Evolutionary conservation across 2,329 filamentous ascomycete species (phyloP).

Genomic region (Amphichorda felina): DNA sequence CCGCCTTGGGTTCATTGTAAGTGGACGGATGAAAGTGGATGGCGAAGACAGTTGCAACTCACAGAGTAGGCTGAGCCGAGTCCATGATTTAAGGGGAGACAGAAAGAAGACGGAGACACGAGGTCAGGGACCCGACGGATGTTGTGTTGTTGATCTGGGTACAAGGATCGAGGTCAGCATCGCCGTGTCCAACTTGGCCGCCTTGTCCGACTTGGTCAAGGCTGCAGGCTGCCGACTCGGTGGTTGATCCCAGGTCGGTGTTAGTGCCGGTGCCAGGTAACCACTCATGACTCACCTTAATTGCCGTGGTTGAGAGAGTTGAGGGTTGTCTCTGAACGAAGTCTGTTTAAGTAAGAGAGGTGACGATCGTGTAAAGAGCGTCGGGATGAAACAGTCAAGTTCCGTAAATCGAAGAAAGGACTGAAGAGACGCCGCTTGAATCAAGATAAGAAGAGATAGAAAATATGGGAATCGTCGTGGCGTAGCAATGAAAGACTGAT

Average conservation of each 20-base stretch:
- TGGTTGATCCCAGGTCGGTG: too few species aligned
- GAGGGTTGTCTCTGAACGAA: neutral
- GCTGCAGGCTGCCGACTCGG: neutral
- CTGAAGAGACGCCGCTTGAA: neutral
- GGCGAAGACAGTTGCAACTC: neutral
- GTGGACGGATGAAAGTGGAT: neutral
- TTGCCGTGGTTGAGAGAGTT: neutral
- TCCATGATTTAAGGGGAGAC: neutral
- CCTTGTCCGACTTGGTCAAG: neutral
- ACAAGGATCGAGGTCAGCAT: constrained; percentile 2
- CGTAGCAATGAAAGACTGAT: neutral
- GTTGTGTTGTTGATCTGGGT: constrained; percentile 1
- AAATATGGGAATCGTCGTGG: neutral
- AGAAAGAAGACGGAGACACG: neutral
- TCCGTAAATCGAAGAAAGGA: neutral
- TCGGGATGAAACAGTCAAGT: neutral
- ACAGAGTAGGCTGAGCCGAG: neutral
- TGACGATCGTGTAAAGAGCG: neutral
- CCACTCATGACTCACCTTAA: too few species aligned
- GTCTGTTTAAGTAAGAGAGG: neutral
- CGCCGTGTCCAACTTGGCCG: too few species aligned
- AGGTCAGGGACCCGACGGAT: neutral
- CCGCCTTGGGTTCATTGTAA: neutral
- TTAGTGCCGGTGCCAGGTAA: too few species aligned
- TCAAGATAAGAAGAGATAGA: neutral